Base-by-base conservation (phyloP, 306 rosid species). In the Senna siamea region DNA sequence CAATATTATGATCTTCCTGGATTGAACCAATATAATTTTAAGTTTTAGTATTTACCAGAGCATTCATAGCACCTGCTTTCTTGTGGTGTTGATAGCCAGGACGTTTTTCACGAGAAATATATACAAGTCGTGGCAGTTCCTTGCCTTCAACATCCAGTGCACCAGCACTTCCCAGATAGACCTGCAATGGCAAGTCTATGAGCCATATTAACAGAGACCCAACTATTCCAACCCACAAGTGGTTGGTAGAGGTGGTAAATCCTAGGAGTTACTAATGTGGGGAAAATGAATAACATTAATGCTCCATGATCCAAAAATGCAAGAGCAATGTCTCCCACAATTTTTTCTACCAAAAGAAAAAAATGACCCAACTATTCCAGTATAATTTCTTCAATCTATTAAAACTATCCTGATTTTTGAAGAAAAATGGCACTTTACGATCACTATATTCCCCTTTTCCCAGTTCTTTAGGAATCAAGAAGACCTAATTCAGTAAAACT, bases 51-150 rank as follows among this genome's bases (percentile, higher is more conserved):
- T 90, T 71, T 65, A 89, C 98, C 73, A 88, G 76, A 18, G 98
- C 97, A 64, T 93, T 93, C 97, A 93, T 93, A 83, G 98, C 96
- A 8, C 98, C 97, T 0, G 98, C 97, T 83, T 93, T 93, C 81
- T 93, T 93, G 88, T 93, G 92, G 48, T 93, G 97, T 52, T 91
- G 95, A 48, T 91, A 93, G 44, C 98, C 98, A 0, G 88, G 94
- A 5, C 98, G 84, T 78, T 93, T 93, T 79, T 91, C 97, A 48
- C 96, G 89, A 0, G 98, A 91, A 54, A 93, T 83, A 34, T 93
- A 93, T 35, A 93, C 96, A 30, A 93, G 92, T 87, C 83, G 76
- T 3, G 97, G 98, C 22, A 91, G 81, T 65, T 91, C 89, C 74
- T 81, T 93, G 50, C 85, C 88, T 41, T 93, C 97, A 23, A 91